phyloP scores from a whole-genome alignment of 306 rosid genomes.

The Nissolia schottii region DNA sequence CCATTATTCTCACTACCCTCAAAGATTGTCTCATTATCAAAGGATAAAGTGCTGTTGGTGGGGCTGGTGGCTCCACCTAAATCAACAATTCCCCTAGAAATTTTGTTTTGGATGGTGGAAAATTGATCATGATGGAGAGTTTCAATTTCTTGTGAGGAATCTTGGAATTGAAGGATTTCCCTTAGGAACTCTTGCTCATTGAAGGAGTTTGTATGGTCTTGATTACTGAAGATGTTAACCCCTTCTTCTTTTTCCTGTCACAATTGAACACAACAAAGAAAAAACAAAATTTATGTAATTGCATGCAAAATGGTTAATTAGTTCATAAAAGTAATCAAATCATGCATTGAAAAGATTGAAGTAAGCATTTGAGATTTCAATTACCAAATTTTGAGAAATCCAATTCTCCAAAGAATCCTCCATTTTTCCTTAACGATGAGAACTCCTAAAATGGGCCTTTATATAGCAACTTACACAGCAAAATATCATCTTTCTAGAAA shows the following conservation, averaged over 20 bases:
- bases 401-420: conserved; percentile 18
- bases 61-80: conserved; percentile 17
- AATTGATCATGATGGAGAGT: not conserved
- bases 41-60: conserved; percentile 10
- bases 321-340: not conserved
- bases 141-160: not conserved
- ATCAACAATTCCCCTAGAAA: not conserved
- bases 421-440: not conserved
- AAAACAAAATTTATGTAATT: not conserved
- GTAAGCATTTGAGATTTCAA: not conserved
- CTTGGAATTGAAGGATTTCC: conserved; percentile 8
- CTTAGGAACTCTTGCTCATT: conserved; percentile 27
- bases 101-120: not conserved
- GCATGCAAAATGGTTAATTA: not conserved
- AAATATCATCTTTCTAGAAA: too few species aligned
- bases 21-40: conserved; percentile 11
- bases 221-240: not conserved
- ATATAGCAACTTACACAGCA: too few species aligned
- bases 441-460: not conserved
- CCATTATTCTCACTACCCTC: too few species aligned
- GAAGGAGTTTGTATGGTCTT: not conserved
- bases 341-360: not conserved
- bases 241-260: conserved; percentile 31
- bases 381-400: conserved; percentile 23
- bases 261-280: not conserved